These are phyloP conservation scores for Hirsutella rhossiliensis DNA, from an alignment of 2,329 filamentous ascomycete species.

Conservation along the genomic window DNA sequence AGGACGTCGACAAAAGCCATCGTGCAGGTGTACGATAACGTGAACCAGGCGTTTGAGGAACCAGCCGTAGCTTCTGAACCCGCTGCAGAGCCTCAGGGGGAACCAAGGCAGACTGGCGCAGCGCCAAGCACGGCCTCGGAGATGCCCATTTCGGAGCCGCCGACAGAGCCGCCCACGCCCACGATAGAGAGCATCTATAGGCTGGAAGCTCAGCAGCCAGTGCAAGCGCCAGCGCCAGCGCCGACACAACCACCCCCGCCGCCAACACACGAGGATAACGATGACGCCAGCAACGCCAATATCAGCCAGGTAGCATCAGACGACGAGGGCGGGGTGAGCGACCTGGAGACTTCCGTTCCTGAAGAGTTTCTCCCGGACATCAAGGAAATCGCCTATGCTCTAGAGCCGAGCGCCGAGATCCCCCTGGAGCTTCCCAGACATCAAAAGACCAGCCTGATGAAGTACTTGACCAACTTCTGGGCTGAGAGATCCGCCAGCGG, in stretches of 20 bases:
- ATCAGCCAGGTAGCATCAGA: conserved; percentile 49
- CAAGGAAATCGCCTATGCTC: conserved; percentile 48
- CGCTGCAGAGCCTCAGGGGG: conserved; percentile 9
- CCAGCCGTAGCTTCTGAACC: conserved; percentile 47
- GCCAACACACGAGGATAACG: conserved; percentile 11
- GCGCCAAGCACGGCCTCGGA: conserved; percentile 7
- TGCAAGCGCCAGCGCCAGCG: neutral
- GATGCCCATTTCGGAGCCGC: conserved; percentile 10
- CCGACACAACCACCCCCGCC: neutral
- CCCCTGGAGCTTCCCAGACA: conserved; percentile 76
- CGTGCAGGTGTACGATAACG: conserved; percentile 90
- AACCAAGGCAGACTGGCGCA: conserved; percentile 7
- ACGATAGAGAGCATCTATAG: conserved; percentile 11
- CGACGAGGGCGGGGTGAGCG: conserved; percentile 56
- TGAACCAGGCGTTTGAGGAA: conserved; percentile 85
- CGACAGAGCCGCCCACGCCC: conserved; percentile 5
- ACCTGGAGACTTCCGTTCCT: conserved; percentile 56
- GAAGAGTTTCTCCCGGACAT: conserved; percentile 57
- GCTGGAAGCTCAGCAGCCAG: conserved; percentile 11
- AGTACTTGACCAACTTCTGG: conserved; percentile 96
- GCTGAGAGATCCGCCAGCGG: conserved; percentile 92
- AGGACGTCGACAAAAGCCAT: conserved; percentile 89
- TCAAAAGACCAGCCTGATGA: conserved; percentile 86
- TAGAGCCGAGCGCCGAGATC: conserved; percentile 48
- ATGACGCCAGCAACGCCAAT: conserved; percentile 15